phyloP scores from a whole-genome alignment of 805 yeast species.

The Zygoascus flipseniorum region DNA sequence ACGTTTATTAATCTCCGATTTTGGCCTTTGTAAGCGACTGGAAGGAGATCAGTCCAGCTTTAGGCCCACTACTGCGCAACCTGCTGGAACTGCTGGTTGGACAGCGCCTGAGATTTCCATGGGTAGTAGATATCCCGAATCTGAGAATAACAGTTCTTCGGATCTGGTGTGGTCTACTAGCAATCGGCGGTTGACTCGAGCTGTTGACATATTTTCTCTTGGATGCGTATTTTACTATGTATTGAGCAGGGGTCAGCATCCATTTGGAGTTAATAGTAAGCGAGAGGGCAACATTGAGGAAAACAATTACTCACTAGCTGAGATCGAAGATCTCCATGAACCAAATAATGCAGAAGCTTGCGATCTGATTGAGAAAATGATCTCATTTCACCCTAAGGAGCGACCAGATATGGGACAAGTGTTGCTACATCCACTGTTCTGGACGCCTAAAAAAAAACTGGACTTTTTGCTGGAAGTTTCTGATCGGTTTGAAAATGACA shows the following conservation, averaged over 20 bases:
- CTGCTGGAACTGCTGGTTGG: conserved; percentile 98
- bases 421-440: conserved; percentile 80
- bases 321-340: conserved; percentile 31
- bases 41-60: conserved; percentile 92
- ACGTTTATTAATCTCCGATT: conserved; percentile 82
- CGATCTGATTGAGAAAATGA: conserved; percentile 68
- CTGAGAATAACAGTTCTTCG: neutral
- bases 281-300: conserved; percentile 73
- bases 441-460: conserved; percentile 65
- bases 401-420: conserved; percentile 68
- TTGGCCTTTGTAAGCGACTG: conserved; percentile 87
- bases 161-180: conserved; percentile 4
- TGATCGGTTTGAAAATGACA: conserved; percentile 82
- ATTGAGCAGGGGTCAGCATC: conserved; percentile 76
- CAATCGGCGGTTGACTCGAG: conserved; percentile 34
- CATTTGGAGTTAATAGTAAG: conserved; percentile 86
- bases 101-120: conserved; percentile 73
- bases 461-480: conserved; percentile 82
- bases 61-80: conserved; percentile 83
- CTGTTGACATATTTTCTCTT: conserved; percentile 86
- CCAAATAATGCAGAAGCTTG: conserved; percentile 51
- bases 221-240: conserved; percentile 93
- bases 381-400: conserved; percentile 49
- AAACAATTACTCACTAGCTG: conserved; percentile 45
- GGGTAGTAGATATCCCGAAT: conserved; percentile 10